Conservation (phyloP, 2,329 filamentous ascomycete species). For the Curvularia sp. region DNA sequence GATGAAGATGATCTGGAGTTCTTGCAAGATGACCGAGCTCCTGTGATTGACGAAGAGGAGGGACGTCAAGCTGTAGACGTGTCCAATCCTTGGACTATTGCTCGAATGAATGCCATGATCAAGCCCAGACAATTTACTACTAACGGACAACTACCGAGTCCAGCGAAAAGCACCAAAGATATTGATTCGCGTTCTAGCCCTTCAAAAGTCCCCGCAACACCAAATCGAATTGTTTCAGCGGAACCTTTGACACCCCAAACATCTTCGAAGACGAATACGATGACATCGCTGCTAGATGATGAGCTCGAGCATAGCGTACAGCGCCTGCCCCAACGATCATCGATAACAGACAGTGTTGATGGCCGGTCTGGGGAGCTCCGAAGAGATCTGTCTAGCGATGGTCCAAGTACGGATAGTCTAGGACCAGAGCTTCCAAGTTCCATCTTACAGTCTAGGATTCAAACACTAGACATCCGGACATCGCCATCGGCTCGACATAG, state of each 20-base stretch:
- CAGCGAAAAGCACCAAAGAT: conserved; percentile 29
- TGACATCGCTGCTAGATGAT: neutral
- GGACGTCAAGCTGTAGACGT: conserved; percentile 42
- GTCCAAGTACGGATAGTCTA: neutral
- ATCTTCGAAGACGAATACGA: conserved; percentile 14
- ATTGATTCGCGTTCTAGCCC: conserved; percentile 13
- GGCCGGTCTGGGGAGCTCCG: neutral
- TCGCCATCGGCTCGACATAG: neutral
- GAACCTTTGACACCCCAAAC: conserved; percentile 31
- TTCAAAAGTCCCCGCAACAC: conserved; percentile 9
- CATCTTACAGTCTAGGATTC: neutral
- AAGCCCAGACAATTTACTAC: conserved; percentile 24
- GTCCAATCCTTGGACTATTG: conserved; percentile 60
- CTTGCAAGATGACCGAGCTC: conserved; percentile 22
- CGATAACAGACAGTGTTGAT: neutral
- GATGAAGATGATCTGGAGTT: conserved; percentile 47
- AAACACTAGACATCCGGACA: neutral
- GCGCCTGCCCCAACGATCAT: neutral
- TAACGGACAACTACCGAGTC: conserved; percentile 37
- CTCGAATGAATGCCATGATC: conserved; percentile 54
- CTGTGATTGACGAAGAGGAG: conserved; percentile 36
- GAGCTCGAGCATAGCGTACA: conserved; percentile 23
- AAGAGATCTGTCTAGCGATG: neutral
- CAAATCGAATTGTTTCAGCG: neutral
- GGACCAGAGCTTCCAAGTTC: neutral